Percentiles rank a stretch among this genome's conserved stretches.
Evolutionary conservation across 2,329 filamentous ascomycete genomes (phyloP).

Genomic region (Penicillium thymicola): DNA sequence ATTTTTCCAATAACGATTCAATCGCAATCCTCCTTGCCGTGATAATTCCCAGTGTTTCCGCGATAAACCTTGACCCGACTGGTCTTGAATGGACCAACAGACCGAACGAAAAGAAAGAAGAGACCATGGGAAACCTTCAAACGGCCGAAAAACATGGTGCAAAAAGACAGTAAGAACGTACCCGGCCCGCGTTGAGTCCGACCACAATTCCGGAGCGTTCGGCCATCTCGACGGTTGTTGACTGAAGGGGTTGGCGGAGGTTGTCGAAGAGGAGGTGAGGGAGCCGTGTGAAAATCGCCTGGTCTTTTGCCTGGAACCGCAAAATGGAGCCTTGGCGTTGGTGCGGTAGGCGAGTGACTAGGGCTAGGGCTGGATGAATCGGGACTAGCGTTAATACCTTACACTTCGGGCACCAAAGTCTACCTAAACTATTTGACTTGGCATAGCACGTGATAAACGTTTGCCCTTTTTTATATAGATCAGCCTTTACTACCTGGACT

Average conservation of each 20-base stretch:
- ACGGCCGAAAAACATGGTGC: constrained; percentile 8
- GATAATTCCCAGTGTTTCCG: not conserved
- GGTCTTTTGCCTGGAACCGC: constrained; percentile 25
- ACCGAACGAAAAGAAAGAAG: constrained; percentile 16
- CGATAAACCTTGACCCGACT: constrained; percentile 12
- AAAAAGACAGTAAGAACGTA: constrained; percentile 47
- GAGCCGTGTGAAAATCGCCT: constrained; percentile 25
- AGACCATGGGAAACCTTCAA: constrained; percentile 13
- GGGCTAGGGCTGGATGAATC: constrained; percentile 35
- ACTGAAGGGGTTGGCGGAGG: constrained; percentile 36
- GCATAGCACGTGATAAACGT: not conserved
- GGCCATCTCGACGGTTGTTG: constrained; percentile 47
- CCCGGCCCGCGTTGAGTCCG: constrained; percentile 64
- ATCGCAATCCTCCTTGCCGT: not conserved
- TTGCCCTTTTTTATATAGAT: not conserved
- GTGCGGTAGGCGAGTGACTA: constrained; percentile 38
- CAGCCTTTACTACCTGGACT: not conserved
- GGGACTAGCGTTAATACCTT: not conserved
- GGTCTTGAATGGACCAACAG: constrained; percentile 17
- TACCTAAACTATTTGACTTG: not conserved
- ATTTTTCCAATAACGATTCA: not conserved
- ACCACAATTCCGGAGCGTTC: constrained; percentile 55
- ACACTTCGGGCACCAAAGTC: not conserved
- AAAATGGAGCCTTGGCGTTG: constrained; percentile 34
- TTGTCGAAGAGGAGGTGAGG: constrained; percentile 32